Conservation (phyloP, 140 eudicot species). For the Stevia rebaudiana region DNA sequence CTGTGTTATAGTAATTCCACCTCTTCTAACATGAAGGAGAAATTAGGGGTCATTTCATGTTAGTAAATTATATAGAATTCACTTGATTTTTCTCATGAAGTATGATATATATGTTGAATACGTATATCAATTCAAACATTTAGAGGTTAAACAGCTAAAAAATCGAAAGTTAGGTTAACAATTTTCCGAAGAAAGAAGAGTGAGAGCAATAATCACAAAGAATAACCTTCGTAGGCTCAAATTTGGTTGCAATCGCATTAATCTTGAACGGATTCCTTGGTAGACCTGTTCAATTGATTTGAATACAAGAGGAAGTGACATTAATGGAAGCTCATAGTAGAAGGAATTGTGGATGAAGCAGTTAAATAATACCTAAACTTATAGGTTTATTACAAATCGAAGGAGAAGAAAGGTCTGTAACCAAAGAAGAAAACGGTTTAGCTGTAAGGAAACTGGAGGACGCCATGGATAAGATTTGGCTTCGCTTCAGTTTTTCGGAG, state of each 20-base stretch:
- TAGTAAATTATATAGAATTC: not conserved
- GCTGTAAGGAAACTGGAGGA: constrained; percentile 48
- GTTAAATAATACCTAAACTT: constrained; percentile 27
- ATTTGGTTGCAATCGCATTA: constrained; percentile 56
- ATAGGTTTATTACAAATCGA: constrained; percentile 25
- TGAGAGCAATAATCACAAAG: not conserved
- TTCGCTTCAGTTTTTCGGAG: not conserved
- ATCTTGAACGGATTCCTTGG: constrained; percentile 42
- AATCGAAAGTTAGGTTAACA: not conserved
- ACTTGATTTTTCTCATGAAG: not conserved
- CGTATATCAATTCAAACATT: not conserved
- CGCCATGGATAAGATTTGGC: constrained; percentile 73
- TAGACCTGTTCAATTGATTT: constrained; percentile 28
- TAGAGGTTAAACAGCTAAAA: not conserved
- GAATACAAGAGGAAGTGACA: not conserved
- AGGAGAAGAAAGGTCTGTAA: constrained; percentile 28
- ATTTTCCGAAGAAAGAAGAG: not conserved
- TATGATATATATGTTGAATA: not conserved
- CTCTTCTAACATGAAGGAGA: not conserved
- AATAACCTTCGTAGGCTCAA: constrained; percentile 74
- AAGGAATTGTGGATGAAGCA: not conserved
- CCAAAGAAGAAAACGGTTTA: constrained; percentile 45
- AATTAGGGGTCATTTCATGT: not conserved
- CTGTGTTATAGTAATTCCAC: not conserved
- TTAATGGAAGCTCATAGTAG: not conserved